Conservation (phyloP, 2,329 filamentous ascomycete genomes). For the Nothopassalora personata region DNA sequence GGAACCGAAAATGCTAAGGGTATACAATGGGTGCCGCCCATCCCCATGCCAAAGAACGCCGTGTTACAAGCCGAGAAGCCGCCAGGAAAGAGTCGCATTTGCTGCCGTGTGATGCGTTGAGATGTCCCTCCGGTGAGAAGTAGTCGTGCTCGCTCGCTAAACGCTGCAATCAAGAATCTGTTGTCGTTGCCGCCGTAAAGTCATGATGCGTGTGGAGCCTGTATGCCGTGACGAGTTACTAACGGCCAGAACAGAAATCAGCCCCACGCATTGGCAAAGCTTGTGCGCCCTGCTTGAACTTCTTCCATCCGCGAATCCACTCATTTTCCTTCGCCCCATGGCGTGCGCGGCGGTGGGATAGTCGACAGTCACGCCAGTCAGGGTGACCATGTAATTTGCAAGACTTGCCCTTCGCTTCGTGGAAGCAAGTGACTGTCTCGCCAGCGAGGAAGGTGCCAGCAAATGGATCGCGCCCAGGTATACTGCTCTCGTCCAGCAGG, state of each 20-base stretch:
- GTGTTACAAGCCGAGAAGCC: not conserved
- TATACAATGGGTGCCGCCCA: not conserved
- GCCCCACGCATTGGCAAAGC: not conserved
- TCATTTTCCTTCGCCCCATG: not conserved
- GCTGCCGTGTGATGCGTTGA: not conserved
- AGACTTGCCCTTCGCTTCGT: conserved; percentile 8
- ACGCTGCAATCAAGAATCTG: not conserved
- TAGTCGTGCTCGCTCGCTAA: not conserved
- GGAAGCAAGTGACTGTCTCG: conserved; percentile 2
- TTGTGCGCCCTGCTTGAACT: not conserved
- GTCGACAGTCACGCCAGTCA: conserved; percentile 17
- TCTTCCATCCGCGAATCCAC: not conserved
- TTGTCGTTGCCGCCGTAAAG: not conserved
- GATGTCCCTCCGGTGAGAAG: not conserved
- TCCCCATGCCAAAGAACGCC: not conserved
- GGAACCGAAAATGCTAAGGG: not conserved
- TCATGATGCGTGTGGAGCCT: not conserved
- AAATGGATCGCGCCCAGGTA: not conserved
- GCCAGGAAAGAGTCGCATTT: not conserved
- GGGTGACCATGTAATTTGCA: conserved; percentile 10
- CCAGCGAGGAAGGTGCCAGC: conserved; percentile 6
- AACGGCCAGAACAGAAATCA: not conserved
- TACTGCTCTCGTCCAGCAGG: conserved; percentile 3
- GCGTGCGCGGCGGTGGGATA: not conserved
- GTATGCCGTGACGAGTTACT: not conserved